Evolutionary conservation across 2,329 filamentous ascomycete species (phyloP).

Genomic region (Botrytis tulipae): DNA sequence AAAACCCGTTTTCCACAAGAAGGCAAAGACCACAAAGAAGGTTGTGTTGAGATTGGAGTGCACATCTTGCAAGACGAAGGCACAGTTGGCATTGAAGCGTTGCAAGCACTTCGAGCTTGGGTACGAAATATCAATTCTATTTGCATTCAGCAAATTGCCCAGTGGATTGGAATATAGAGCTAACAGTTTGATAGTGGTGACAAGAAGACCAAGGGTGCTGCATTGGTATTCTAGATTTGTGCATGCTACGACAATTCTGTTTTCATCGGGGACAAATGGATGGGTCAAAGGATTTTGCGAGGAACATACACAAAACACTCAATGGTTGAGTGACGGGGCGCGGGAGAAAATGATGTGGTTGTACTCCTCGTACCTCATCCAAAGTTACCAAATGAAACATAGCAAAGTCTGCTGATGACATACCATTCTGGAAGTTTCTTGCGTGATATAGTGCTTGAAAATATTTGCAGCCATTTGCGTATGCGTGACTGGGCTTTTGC

Average conservation of each 20-base stretch:
- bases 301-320: conserved; percentile 31
- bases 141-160: neutral
- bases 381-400: conserved; percentile 35
- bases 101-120: conserved; percentile 99
- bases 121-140: conserved; percentile 55
- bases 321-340: conserved; percentile 32
- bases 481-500: conserved; percentile 9
- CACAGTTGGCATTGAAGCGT: conserved; percentile 96
- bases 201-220: conserved; percentile 99
- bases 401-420: conserved; percentile 36
- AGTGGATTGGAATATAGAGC: neutral
- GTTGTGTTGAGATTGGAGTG: conserved; percentile 98
- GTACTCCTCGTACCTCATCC: conserved; percentile 36
- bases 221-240: conserved; percentile 91
- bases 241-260: conserved; percentile 25
- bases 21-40: conserved; percentile 99
- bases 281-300: conserved; percentile 24
- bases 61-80: conserved; percentile 97
- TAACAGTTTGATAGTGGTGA: conserved; percentile 70
- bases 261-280: conserved; percentile 34
- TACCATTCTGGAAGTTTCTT: conserved; percentile 14
- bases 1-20: conserved; percentile 99
- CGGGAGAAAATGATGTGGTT: conserved; percentile 27
- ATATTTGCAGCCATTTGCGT: conserved; percentile 6
- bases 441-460: conserved; percentile 16